Percentiles rank a stretch among this genome's conserved stretches.
These are phyloP conservation scores for Ceratocystis harringtonii DNA, from an alignment of 2,329 filamentous ascomycete species.

Conservation along the genomic window DNA sequence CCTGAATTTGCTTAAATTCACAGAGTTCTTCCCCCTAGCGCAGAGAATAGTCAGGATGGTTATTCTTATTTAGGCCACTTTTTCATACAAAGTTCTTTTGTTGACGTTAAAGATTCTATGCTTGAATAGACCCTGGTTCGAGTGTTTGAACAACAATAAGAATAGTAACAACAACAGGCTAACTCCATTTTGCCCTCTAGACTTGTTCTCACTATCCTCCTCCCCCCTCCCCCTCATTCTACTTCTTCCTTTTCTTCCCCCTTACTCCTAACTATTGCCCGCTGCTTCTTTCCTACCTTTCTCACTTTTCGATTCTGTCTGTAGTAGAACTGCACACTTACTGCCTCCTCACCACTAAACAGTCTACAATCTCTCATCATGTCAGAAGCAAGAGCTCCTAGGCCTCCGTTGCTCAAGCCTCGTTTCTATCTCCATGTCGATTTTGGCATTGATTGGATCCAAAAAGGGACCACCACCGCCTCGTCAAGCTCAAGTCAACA, in stretches of 20 bases:
- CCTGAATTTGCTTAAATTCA: background rate
- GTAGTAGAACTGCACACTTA: no score
- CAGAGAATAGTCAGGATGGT: background rate
- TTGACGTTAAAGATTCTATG: background rate
- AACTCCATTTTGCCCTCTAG: background rate
- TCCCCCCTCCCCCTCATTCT: background rate
- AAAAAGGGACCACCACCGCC: constrained; percentile 24
- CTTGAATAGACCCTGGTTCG: background rate
- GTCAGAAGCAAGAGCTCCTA: background rate
- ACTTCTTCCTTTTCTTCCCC: background rate
- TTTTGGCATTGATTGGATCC: constrained; percentile 36
- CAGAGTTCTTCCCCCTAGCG: background rate
- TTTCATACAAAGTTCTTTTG: background rate
- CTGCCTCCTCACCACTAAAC: no score
- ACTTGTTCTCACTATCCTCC: background rate
- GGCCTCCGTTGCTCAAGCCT: constrained; percentile 19
- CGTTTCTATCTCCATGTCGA: constrained; percentile 36
- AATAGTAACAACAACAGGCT: background rate
- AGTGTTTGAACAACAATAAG: constrained; percentile 4
- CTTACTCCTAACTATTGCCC: background rate
- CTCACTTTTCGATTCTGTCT: background rate
- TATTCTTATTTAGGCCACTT: background rate
- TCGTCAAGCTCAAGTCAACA: constrained; percentile 33
- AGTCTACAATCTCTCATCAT: background rate
- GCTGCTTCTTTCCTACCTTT: background rate